phyloP scores from a whole-genome alignment of 1,284 basidiomycete species.

The Athelia sp. region DNA sequence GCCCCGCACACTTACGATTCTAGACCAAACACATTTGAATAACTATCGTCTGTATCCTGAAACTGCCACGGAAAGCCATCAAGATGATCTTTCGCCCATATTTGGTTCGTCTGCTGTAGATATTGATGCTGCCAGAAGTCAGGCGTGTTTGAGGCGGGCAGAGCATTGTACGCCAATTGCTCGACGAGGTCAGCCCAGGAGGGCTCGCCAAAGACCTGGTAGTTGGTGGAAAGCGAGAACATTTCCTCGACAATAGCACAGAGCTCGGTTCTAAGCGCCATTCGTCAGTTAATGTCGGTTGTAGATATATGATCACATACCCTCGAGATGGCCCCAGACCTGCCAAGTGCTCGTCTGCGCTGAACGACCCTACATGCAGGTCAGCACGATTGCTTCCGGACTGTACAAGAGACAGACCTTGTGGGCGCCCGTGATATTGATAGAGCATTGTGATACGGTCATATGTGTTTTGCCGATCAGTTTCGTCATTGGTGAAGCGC shows the following conservation, averaged over 20 bases:
- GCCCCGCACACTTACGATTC: slow-evolving; percentile 26
- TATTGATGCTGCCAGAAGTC: slow-evolving; percentile 36
- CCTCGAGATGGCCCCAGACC: slow-evolving; percentile 34
- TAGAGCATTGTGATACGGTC: slow-evolving; percentile 32
- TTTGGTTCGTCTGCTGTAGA: slow-evolving; percentile 36
- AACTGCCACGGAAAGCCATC: slow-evolving; percentile 25
- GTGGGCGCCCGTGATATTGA: slow-evolving; percentile 29
- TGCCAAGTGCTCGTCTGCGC: slow-evolving; percentile 33
- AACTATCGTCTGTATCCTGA: slow-evolving; percentile 26
- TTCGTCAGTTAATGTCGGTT: not conserved
- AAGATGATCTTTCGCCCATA: slow-evolving; percentile 30
- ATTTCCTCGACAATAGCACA: slow-evolving; percentile 38
- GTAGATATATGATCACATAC: slow-evolving; percentile 12
- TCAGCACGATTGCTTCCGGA: not conserved
- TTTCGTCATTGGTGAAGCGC: slow-evolving; percentile 31
- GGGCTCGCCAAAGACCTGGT: slow-evolving; percentile 34
- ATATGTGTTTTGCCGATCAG: slow-evolving; percentile 31
- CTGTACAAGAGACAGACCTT: slow-evolving; percentile 15
- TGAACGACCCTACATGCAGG: slow-evolving; percentile 25
- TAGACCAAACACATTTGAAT: slow-evolving; percentile 36
- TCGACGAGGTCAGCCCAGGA: slow-evolving; percentile 31
- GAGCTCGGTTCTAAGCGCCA: slow-evolving; percentile 27
- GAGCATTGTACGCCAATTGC: slow-evolving; percentile 36
- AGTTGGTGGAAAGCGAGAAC: slow-evolving; percentile 33
- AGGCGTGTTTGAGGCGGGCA: slow-evolving; percentile 30